Base-by-base conservation (phyloP, 148 eudicot species). In the Rhododendron simsii region DNA sequence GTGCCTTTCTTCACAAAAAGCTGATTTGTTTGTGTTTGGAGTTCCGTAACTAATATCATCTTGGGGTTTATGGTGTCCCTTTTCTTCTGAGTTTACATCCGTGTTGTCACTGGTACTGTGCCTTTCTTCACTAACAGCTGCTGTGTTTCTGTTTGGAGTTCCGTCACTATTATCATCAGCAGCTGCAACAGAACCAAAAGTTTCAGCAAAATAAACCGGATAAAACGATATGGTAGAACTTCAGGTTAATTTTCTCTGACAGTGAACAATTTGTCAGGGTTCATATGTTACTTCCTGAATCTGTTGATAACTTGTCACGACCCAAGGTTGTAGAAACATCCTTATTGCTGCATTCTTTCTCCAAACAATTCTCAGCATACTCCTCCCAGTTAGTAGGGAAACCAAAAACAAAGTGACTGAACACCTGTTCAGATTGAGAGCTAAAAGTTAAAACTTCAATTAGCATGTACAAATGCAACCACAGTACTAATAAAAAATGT, bases 351-450 rank as follows among this genome's bases (percentile, higher is more conserved):
- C 76, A 35, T 50, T 59, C 84, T 85, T 80, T 69, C 28, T 33
- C 85, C 48, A 85, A 82, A 28, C 85, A 87, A 50, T 86, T 86
- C 82, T 80, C 84, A 50, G 84, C 85, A 85, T 75, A 89, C 48
- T 59, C 79, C 88, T 91, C 89, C 94, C 94, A 92, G 84, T 82
- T 55, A 51, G 87, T 80, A 61, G 94, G 92, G 86, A 92, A 90
- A 14, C 94, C 94, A 75, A 88, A 84, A 57, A 89, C 59, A 85
- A 92, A 92, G 69, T 80, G 81, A 1, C 71, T 41, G 78, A 80
- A 84, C n/a, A 87, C 86, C 88, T 87, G 84, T 84, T 65, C 83
- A 87, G 44, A 79, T 35, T n/a, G 48, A 79, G 16, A 84, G 16
- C 35, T 44, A 57, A 23, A 33, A 35, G 18, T 44, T 69, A 48